Base-by-base conservation (phyloP, 2,329 filamentous ascomycete species). In the Davidsoniella eucalypti region DNA sequence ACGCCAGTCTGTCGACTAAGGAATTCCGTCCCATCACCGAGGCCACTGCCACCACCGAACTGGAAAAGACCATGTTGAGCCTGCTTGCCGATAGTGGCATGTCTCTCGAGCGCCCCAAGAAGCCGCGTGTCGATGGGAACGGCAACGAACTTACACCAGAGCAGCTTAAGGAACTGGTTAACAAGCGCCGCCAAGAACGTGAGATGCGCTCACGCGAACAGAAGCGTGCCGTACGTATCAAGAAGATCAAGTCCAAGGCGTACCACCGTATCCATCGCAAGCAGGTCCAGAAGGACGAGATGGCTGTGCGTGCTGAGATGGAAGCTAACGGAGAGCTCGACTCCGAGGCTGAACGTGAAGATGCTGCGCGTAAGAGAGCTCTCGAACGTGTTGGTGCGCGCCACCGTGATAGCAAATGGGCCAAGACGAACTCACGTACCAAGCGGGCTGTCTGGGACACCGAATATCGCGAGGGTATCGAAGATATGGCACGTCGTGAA, bases 211-310 rank as follows among this genome's bases (percentile, higher is more conserved):
- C 93, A 58, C 76, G 88, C 9, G 90, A 96, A 65, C 83, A 93
- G 60, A 81, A 87, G 41, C 82, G 87, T 51, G 78, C 87, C 6
- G 93, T 88, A 66, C 82, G 92, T 21, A 87, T 98, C 66, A 94
- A 95, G 69, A 96, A 96, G 70, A 98, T 98, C 68, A 98, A 98
- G 72, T 93, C 85, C 62, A 98, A 95, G 64, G 78, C 87, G 0
- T 98, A 94, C 62, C 84, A 90, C 50, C 82, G 88, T 42, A 82
- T 96, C 12, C 90, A 96, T 65, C 80, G 90, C 37, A 94, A 83
- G 61, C 84, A 80, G 63, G 59, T 69, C 57, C 65, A 73, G 56
- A 69, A 73, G 50, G 63, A 77, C 54, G 64, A 79, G 62, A 67
- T 70, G 60, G 73, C 72, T 14, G 63, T 67, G 14, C 66, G 65